These are phyloP conservation scores for Serendipita indica DNA, from an alignment of 768 basidiomycete genomes.

Conservation along the genomic window DNA sequence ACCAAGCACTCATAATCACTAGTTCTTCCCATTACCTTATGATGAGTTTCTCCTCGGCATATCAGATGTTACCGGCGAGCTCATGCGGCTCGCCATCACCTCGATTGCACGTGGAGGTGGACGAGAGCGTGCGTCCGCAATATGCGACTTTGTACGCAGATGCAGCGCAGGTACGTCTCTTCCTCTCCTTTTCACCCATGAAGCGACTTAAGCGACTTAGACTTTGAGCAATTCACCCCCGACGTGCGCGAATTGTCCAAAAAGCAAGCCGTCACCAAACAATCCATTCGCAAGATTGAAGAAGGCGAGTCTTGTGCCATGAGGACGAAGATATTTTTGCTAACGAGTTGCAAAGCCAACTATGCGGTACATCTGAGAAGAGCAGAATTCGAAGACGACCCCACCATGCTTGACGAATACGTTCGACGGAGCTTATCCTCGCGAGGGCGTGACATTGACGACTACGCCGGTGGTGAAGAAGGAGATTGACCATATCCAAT, in stretches of 20 bases:
- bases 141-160: conserved; percentile 55
- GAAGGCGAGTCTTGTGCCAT: conserved; percentile 40
- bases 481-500: background rate
- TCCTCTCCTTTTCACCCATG: background rate
- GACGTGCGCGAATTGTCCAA: conserved; percentile 59
- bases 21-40: conserved; percentile 65
- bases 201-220: conserved; percentile 24
- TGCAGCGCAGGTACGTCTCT: conserved; percentile 49
- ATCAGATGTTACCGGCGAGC: conserved; percentile 89
- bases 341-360: background rate
- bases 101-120: conserved; percentile 47
- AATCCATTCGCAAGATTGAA: conserved; percentile 92
- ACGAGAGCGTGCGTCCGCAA: conserved; percentile 36
- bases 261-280: conserved; percentile 74
- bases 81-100: conserved; percentile 91
- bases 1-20: conserved; percentile 7
- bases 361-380: background rate
- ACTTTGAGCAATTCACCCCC: conserved; percentile 65
- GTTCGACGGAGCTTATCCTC: background rate
- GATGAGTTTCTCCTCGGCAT: conserved; percentile 87
- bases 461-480: background rate
- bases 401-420: background rate
- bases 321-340: background rate
- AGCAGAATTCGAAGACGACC: background rate
- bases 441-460: background rate